Evolutionary conservation across 108 stramenopile species (phyloP), one percentile per base, ranked within the genome.

Genomic region (Nitzschia palea): DNA sequence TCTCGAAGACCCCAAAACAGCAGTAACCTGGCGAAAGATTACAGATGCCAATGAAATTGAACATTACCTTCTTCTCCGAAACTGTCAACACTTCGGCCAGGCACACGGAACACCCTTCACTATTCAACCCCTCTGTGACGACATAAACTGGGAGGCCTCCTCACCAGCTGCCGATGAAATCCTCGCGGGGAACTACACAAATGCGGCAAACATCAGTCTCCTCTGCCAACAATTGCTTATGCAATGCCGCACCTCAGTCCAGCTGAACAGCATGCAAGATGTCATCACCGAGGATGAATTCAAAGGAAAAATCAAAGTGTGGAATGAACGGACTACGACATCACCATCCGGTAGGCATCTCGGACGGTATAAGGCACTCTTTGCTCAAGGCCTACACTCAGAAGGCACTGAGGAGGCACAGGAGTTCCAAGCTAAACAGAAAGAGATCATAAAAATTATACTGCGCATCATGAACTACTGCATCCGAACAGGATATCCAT

Each of bases 11-110:
- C 50, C 50, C 5, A 51, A 51, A 23, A 8, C n/a, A 23, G n/a
- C 20, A 8, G 5, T 18, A 6, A 51, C 8, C 9, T 51, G 50
- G 50, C n/a, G 50, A 6, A 51, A 10, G 23, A n/a, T 51, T 6
- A 8, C n/a, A 10, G 18, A 10, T 8, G 12, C 50, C 6, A 18
- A 23, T 51, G 50, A 51, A 51, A 51, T 51, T 6, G 50, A 51
- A 51, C n/a, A 23, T n/a, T 51, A 51, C 50, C n/a, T 51, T n/a
- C 50, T 14, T 14, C n/a, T 51, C 20, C n/a, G 50, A 8, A 51
- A 51, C 23, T 14, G 50, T 14, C 50, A 14, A 23, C 50, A 51
- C 18, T 51, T 51, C n/a, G 50, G 50, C 20, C 50, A 51, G n/a
- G 50, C 50, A 40, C 10, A 40, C 8, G 37, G 37, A 10, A 40